phyloP scores from a whole-genome alignment of 805 yeast genomes.

The Suhomyces tanzawaensis region DNA sequence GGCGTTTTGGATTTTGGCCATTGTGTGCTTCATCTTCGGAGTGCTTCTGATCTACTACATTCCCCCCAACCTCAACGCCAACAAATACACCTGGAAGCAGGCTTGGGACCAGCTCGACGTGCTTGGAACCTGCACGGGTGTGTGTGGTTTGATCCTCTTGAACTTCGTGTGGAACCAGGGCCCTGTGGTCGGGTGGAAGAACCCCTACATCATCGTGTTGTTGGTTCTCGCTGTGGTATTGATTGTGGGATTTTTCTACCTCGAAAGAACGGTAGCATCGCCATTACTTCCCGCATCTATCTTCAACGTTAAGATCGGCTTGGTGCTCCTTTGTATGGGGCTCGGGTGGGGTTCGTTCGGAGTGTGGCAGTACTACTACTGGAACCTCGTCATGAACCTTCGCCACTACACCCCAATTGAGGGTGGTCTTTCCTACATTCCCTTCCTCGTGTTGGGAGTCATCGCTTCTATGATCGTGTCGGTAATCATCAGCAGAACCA shows the following conservation, averaged over 20 bases:
- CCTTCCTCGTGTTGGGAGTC: constrained; percentile 51
- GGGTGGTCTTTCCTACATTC: constrained; percentile 42
- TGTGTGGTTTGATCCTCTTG: constrained; percentile 58
- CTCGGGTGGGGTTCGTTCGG: constrained; percentile 82
- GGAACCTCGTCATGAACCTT: constrained; percentile 49
- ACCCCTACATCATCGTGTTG: constrained; percentile 55
- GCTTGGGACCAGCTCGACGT: constrained; percentile 16
- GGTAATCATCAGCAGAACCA: constrained; percentile 41
- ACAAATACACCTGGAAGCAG: constrained; percentile 11
- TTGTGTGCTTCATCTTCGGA: constrained; percentile 34
- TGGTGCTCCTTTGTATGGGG: constrained; percentile 50
- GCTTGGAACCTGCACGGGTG: constrained; percentile 54
- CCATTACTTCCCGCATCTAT: constrained; percentile 57
- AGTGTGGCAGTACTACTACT: constrained; percentile 64
- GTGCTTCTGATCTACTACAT: constrained; percentile 34
- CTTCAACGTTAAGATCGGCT: constrained; percentile 42
- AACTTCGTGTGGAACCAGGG: constrained; percentile 77
- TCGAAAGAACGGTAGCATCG: constrained; percentile 47
- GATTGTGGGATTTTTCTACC: constrained; percentile 40
- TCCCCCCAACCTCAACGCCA: constrained; percentile 10
- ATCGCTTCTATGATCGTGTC: constrained; percentile 56
- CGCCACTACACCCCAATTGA: constrained; percentile 41
- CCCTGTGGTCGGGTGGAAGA: constrained; percentile 66
- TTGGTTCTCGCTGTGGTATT: constrained; percentile 50
- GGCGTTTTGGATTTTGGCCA: constrained; percentile 50